Evolutionary conservation across 1,139 yeast species (phyloP).

Genomic region (Candida sanyaensis): DNA sequence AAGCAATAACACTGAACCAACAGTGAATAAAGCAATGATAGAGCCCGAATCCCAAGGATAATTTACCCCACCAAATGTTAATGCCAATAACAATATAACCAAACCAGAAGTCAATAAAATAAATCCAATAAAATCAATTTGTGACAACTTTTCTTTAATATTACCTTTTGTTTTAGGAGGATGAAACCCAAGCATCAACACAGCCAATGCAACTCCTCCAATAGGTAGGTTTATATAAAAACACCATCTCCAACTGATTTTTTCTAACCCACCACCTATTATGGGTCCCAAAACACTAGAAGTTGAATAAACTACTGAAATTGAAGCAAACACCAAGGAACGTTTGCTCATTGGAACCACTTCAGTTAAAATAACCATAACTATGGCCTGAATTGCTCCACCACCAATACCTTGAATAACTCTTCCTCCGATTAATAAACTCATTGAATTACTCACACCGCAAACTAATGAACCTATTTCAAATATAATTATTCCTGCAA

Average conservation of each 20-base stretch:
- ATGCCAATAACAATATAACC: conserved; percentile 31
- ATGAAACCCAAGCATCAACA: conserved; percentile 50
- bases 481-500: conserved; percentile 54
- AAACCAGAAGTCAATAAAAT: conserved; percentile 30
- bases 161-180: conserved; percentile 54
- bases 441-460: conserved; percentile 58
- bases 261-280: conserved; percentile 67
- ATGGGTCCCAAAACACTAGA: conserved; percentile 61
- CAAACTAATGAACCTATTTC: conserved; percentile 64
- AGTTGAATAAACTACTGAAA: conserved; percentile 56
- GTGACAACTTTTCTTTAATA: conserved; percentile 39
- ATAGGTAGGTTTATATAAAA: conserved; percentile 72
- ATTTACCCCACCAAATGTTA: conserved; percentile 38
- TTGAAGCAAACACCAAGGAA: conserved; percentile 49
- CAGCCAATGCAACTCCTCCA: conserved; percentile 55
- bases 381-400: conserved; percentile 65
- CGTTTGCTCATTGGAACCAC: conserved; percentile 61
- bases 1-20: conserved; percentile 51
- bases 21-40: conserved; percentile 52
- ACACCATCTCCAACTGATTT: conserved; percentile 78
- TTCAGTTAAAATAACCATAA: conserved; percentile 60
- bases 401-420: conserved; percentile 75
- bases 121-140: conserved; percentile 37
- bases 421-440: conserved; percentile 68
- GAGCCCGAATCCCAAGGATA: conserved; percentile 51